Base-by-base conservation (phyloP, 1,284 basidiomycete genomes). In the Pseudozyma tsukubaensis region DNA sequence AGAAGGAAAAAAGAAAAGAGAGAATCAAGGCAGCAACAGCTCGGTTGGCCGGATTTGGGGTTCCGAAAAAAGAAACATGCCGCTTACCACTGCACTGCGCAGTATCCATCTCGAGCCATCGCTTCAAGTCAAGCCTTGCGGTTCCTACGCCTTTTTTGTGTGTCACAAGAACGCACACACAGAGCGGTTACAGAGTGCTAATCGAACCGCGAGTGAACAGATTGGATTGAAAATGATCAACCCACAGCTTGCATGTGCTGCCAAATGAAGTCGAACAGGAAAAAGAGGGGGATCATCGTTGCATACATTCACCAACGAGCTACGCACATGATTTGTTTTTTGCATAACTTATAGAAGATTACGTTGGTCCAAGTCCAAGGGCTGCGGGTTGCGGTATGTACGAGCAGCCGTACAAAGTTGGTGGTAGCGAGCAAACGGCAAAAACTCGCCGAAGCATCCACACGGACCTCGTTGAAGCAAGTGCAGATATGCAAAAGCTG, bases 301-400 rank as follows among this genome's bases (percentile, higher is more conserved):
- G 50, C 50, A 52, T 52, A 52, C n/a, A 52, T 39, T 50, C 18
- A 50, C n/a, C n/a, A n/a, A n/a, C n/a, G n/a, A n/a, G n/a, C n/a
- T n/a, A n/a, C n/a, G n/a, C n/a, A n/a, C n/a, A n/a, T n/a, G n/a
- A n/a, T n/a, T n/a, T n/a, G n/a, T n/a, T n/a, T n/a, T n/a, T n/a
- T n/a, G n/a, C n/a, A n/a, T n/a, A n/a, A n/a, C n/a, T n/a, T n/a
- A n/a, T n/a, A n/a, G n/a, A n/a, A n/a, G n/a, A n/a, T n/a, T n/a
- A n/a, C n/a, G 36, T 50, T 6, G 9, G 11, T n/a, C 9, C 11
- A 29, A 50, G 21, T 48, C 37, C 37, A 16, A 10, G 37, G 16
- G 24, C 21, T 47, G 24, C 32, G 19, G 6, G 45, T 9, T 47
- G 4, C 32, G 45, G 14, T n/a, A 29, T 29, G 24, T 29, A 29